Percentiles rank a stretch among this genome's conserved stretches.
Evolutionary conservation across 768 basidiomycete genomes (phyloP).

Genomic region (Xerocomellus dryophilus): DNA sequence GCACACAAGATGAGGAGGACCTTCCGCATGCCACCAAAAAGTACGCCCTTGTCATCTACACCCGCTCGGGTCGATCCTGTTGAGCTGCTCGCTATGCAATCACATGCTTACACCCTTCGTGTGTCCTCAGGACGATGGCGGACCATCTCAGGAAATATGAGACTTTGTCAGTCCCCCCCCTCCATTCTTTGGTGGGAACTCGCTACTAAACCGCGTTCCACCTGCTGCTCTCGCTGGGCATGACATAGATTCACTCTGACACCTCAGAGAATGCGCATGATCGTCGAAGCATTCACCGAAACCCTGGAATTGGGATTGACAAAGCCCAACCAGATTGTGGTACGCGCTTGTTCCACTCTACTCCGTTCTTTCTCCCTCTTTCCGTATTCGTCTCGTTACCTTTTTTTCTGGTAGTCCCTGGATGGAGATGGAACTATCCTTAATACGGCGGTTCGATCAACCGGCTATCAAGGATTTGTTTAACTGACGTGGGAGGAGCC

Average conservation of each 20-base stretch:
- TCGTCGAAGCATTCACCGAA: slow-evolving; percentile 94
- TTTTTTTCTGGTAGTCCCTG: neutral
- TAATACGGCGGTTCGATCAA: neutral
- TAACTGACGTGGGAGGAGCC: neutral
- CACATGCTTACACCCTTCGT: slow-evolving; percentile 1
- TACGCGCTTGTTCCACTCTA: slow-evolving; percentile 43
- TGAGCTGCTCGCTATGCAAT: neutral
- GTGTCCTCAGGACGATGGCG: slow-evolving; percentile 71
- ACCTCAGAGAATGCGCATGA: slow-evolving; percentile 92
- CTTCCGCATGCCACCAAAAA: slow-evolving; percentile 94
- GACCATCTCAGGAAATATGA: slow-evolving; percentile 93
- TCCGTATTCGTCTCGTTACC: slow-evolving; percentile 4
- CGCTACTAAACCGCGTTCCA: slow-evolving; percentile 1
- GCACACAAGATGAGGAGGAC: slow-evolving; percentile 82
- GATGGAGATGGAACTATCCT: slow-evolving; percentile 1
- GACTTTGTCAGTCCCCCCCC: slow-evolving; percentile 56
- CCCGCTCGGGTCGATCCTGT: neutral
- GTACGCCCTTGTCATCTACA: slow-evolving; percentile 39
- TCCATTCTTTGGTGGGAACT: neutral
- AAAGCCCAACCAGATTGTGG: slow-evolving; percentile 82
- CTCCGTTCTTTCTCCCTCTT: neutral
- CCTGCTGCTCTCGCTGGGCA: neutral
- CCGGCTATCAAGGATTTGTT: neutral
- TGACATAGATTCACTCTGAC: slow-evolving; percentile 72
- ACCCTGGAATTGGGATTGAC: slow-evolving; percentile 83